phyloP scores from a whole-genome alignment of 441 rosid species.

The Hura crepitans region DNA sequence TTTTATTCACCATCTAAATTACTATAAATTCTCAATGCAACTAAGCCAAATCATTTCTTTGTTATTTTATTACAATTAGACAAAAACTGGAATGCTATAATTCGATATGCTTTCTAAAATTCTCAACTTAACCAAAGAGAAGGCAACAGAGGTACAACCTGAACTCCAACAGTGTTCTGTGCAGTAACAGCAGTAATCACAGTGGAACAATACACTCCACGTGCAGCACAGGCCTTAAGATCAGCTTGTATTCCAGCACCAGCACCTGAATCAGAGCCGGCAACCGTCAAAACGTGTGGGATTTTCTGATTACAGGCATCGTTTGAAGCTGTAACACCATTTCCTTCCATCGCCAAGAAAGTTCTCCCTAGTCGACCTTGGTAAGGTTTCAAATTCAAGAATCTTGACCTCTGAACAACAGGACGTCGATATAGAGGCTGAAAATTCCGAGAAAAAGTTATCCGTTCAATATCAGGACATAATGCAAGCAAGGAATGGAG shows the following conservation, averaged over 20 bases:
- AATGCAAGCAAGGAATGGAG: not conserved
- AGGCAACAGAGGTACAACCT: slow-evolving; percentile 30
- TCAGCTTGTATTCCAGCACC: slow-evolving; percentile 97
- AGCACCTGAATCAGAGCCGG: slow-evolving; percentile 93
- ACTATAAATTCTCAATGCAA: not conserved
- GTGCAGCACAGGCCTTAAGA: slow-evolving; percentile 83
- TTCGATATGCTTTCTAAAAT: not conserved
- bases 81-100: not conserved
- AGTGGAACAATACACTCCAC: slow-evolving; percentile 84
- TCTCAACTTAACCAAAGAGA: not conserved
- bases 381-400: slow-evolving; percentile 3
- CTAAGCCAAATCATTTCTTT: not conserved
- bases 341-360: slow-evolving; percentile 26
- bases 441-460: not conserved
- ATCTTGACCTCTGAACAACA: slow-evolving; percentile 11
- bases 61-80: not conserved
- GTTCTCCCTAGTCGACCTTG: slow-evolving; percentile 8
- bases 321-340: slow-evolving; percentile 14
- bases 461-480: not conserved
- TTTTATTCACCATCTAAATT: not conserved
- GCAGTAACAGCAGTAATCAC: slow-evolving; percentile 90
- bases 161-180: slow-evolving; percentile 87
- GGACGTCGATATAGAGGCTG: not conserved
- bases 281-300: slow-evolving; percentile 79
- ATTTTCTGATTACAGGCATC: slow-evolving; percentile 29